Evolutionary conservation across 345 rosid genomes (phyloP), one percentile per base, ranked within the genome.

Genomic region (Citrus reticulata): DNA sequence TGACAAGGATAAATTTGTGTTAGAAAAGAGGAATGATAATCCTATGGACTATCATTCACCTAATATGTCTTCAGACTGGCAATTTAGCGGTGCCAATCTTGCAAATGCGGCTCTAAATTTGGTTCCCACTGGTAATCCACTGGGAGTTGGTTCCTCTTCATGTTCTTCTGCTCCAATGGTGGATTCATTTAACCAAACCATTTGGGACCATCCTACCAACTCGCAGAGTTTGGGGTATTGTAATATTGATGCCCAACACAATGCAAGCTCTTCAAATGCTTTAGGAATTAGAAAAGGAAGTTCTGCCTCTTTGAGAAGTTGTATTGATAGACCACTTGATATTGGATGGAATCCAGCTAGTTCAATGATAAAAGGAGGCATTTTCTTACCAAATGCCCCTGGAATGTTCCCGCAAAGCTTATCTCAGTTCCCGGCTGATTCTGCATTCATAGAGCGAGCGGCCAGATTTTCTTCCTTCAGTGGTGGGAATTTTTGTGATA

Each of bases 371-470:
- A 93, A 90, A 85, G 93, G 89, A 62, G 91, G 89, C 20, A 78
- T 86, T 66, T 68, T 89, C 75, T 83, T 90, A 65, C 91, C 98
- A 7, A 89, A 83, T 82, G 81, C 77, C 0, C 83, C 88, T 37
- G 89, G 90, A 76, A 81, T 86, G 69, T 87, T 92, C 49, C 90
- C 94, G 2, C 91, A 89, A 66, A 85, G 91, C 70, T 87, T 91
- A 84, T 87, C 96, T 76, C 98, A 92, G 88, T 89, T 96, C 73
- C 97, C 97, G 35, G 86, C 97, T 76, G 97, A 93, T 87, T 88
- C 97, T 13, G 97, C 91, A 0, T 93, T 96, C 82, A 93, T 92
- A 72, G 98, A 96, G 89, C 96, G 98, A 70, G 97, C 99, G 0
- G 98, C 98, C n/a, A 85, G 93, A 88, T 90, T 91, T 85, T 96